Base-by-base conservation (phyloP, 164 flowering plant species). In the Pachysandra terminalis region DNA sequence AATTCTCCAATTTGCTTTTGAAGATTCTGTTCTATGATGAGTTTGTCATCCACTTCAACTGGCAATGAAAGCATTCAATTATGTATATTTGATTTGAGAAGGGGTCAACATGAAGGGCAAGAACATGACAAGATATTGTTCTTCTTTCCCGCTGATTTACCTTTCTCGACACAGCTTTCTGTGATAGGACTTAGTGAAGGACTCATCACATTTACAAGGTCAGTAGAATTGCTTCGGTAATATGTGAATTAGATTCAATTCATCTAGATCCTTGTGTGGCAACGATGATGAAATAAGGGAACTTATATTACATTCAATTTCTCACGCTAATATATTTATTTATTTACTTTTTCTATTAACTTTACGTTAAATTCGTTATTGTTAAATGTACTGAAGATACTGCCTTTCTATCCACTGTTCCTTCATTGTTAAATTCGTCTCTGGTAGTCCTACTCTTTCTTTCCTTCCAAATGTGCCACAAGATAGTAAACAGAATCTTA, bases 121-220 rank as follows among this genome's bases (percentile, higher is more conserved):
- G 98, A 91, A 80, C 81, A 88, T 58, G 98, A 94, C 78, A 94
- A 94, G 82, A 87, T 94, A 49, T 74, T 94, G 56, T 91, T 88
- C 65, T 94, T 91, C 85, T 87, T 65, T 74, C 98, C 98, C 12
- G 75, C 89, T 27, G 95, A 90, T 76, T 81, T 83, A 64, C 86
- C 91, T 41, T 80, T 91, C 40, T 75, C 96, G 0, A 59, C 79
- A 0, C 97, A 90, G 71, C 91, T 94, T 35, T 94, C 97, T 35
- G 87, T 94, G 1, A 84, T 90, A 27, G 97, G 98, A 26, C 95
- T 94, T 45, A 91, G 97, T 61, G 98, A 94, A 83, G 97, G 97
- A 19, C 89, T 94, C 35, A 90, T 94, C 69, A 94, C 97, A 2
- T 91, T 94, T 69, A 91, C 96, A 28, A 86, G 97, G 98, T 91